Conservation (phyloP, 495 filamentous ascomycete species). For the Baudoinia panamericana region DNA sequence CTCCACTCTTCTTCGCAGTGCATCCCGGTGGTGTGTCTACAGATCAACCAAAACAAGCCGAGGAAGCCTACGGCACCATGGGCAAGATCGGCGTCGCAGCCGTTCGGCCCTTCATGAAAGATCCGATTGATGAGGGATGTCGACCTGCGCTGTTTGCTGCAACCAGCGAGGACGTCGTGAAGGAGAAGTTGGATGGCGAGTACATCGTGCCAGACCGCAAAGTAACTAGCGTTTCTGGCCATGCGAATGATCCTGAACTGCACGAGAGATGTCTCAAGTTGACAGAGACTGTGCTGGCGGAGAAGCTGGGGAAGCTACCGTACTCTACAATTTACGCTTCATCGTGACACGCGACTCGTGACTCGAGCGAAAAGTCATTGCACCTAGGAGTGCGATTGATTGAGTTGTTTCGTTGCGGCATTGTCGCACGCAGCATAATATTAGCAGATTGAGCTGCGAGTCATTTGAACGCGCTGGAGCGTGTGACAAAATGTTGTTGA, state of each 20-base stretch:
- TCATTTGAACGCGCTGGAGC: too few species aligned
- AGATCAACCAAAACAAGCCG: conserved; percentile 39
- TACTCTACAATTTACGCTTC: conserved; percentile 5
- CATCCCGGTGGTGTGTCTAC: conserved; percentile 41
- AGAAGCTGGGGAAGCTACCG: conserved; percentile 25
- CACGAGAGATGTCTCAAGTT: conserved; percentile 32
- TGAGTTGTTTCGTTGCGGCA: too few species aligned
- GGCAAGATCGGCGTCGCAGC: conserved; percentile 32
- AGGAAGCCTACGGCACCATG: conserved; percentile 38
- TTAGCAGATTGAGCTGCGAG: too few species aligned
- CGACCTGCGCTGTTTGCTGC: conserved; percentile 38
- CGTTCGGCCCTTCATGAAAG: conserved; percentile 37
- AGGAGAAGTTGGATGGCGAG: conserved; percentile 35
- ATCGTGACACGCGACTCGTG: too few species aligned
- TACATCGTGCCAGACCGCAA: conserved; percentile 45
- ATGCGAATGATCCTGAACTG: conserved; percentile 30
- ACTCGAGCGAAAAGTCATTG: too few species aligned
- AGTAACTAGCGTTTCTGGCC: conserved; percentile 31
- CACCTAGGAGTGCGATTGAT: too few species aligned
- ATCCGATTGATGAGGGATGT: conserved; percentile 37
- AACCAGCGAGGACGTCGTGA: conserved; percentile 33
- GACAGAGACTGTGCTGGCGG: conserved; percentile 29
- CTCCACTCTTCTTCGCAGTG: conserved; percentile 35
- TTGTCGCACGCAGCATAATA: too few species aligned
- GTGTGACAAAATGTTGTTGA: too few species aligned